Base-by-base conservation (phyloP, 148 eudicot genomes). In the Camellia sinensis region DNA sequence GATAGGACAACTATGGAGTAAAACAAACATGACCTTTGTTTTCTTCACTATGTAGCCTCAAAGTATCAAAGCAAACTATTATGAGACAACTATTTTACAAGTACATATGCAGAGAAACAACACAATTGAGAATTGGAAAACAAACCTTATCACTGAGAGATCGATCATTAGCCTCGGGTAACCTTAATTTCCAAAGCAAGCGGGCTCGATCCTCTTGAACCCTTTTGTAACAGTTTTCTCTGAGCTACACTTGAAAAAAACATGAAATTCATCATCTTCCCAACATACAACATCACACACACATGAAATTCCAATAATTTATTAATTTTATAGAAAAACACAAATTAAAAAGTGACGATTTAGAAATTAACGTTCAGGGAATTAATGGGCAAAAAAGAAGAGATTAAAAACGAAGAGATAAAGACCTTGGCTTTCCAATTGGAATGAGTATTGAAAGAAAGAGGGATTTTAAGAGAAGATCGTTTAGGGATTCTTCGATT, bases 161-260 rank as follows among this genome's bases (percentile, higher is more conserved):
- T 67, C 80, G 83, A 10, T 85, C 85, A 68, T 81, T 69, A 50
- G 81, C 46, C 74, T 73, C 52, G 18, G 91, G 82, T 75, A 83
- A 80, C 81, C 98, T 92, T 71, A 84, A 82, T 76, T 83, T 91
- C 98, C 97, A 94, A 21, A 94, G 83, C 85, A 94, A 84, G 41
- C 84, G 89, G 19, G 76, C 80, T 72, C 97, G 81, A 77, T 94
- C 95, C 82, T 91, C 94, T 40, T 92, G 88, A 9, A 92, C 90
- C 80, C 98, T 89, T 79, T 80, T 88, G 82, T 74, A 89, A 82
- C 98, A 94, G 71, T 91, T 92, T 70, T 94, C 95, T 80, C 91
- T 91, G 21, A 92, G 90, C 98, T 94, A 65, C 85, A 85, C 53
- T 61, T 14, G 21, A 21, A 57, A 56, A 7, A 56, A 19, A 10